Evolutionary conservation across 2,329 filamentous ascomycete genomes (phyloP).

Genomic region (Paraconiothyrium brasiliense): DNA sequence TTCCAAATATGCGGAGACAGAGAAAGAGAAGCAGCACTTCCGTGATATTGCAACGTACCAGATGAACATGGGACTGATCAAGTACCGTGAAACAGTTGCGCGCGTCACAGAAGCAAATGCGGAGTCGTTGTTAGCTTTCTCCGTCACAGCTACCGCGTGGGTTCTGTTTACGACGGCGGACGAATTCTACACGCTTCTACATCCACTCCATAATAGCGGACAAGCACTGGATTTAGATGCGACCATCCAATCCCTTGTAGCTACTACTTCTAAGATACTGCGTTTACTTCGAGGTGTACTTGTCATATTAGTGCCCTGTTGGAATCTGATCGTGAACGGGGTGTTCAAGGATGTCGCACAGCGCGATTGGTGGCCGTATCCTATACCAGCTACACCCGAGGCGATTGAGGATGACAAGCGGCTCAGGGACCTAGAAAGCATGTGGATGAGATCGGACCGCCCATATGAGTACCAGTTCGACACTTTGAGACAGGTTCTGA

Average conservation of each 20-base stretch:
- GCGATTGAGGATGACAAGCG: slow-evolving; percentile 29
- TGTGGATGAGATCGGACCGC: slow-evolving; percentile 35
- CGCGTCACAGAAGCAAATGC: slow-evolving; percentile 51
- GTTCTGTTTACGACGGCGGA: slow-evolving; percentile 25
- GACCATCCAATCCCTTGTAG: slow-evolving; percentile 12
- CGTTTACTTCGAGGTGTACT: slow-evolving; percentile 33
- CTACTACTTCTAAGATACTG: slow-evolving; percentile 22
- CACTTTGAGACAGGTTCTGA: slow-evolving; percentile 25
- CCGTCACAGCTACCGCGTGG: slow-evolving; percentile 28
- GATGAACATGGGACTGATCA: slow-evolving; percentile 34
- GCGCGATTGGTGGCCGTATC: slow-evolving; percentile 39
- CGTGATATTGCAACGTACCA: slow-evolving; percentile 33
- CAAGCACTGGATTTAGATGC: neutral
- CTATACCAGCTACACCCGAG: slow-evolving; percentile 22
- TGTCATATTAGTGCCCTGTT: slow-evolving; percentile 38
- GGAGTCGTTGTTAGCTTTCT: slow-evolving; percentile 49
- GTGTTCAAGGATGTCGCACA: slow-evolving; percentile 26
- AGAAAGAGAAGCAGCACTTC: slow-evolving; percentile 25
- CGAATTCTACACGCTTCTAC: slow-evolving; percentile 25
- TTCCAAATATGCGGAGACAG: slow-evolving; percentile 37
- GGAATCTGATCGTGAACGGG: slow-evolving; percentile 30
- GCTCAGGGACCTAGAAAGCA: slow-evolving; percentile 27
- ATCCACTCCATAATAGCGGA: slow-evolving; percentile 6
- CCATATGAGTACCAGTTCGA: slow-evolving; percentile 38
- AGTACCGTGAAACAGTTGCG: slow-evolving; percentile 32